Conservation (phyloP, 2,329 filamentous ascomycete species). For the Chaetomiaceae sp. region DNA sequence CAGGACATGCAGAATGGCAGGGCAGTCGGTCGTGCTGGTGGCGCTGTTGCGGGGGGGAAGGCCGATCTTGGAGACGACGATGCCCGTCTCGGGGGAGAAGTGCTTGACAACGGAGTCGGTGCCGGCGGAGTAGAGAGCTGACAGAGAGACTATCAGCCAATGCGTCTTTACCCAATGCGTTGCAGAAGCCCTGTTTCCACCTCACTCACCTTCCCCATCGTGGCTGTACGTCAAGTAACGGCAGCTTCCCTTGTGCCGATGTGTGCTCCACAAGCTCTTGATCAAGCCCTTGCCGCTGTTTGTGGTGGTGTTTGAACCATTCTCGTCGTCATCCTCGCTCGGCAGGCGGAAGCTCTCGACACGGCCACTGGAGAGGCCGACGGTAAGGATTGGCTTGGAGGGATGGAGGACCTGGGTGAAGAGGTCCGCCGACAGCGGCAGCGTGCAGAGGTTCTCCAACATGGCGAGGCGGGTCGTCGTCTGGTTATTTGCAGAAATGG, state of each 20-base stretch:
- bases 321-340: conserved; percentile 46
- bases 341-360: conserved; percentile 79
- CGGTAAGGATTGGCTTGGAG: conserved; percentile 73
- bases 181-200: background rate
- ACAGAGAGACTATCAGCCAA: conserved; percentile 2
- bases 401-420: conserved; percentile 88
- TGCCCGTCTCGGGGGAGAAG: conserved; percentile 50
- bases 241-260: conserved; percentile 91
- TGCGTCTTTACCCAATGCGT: background rate
- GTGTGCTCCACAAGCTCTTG: conserved; percentile 79
- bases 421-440: conserved; percentile 79
- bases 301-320: conserved; percentile 43
- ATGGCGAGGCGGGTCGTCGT: conserved; percentile 43
- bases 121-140: conserved; percentile 60
- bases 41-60: conserved; percentile 56
- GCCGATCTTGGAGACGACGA: conserved; percentile 75
- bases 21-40: conserved; percentile 55
- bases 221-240: conserved; percentile 71
- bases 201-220: conserved; percentile 64
- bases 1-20: conserved; percentile 74
- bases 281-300: conserved; percentile 68
- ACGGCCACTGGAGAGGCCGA: conserved; percentile 79
- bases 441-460: conserved; percentile 88
- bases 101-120: conserved; percentile 52
- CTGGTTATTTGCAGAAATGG: background rate